phyloP scores from a whole-genome alignment of 1,284 basidiomycete genomes.

The Amylostereum areolatum region DNA sequence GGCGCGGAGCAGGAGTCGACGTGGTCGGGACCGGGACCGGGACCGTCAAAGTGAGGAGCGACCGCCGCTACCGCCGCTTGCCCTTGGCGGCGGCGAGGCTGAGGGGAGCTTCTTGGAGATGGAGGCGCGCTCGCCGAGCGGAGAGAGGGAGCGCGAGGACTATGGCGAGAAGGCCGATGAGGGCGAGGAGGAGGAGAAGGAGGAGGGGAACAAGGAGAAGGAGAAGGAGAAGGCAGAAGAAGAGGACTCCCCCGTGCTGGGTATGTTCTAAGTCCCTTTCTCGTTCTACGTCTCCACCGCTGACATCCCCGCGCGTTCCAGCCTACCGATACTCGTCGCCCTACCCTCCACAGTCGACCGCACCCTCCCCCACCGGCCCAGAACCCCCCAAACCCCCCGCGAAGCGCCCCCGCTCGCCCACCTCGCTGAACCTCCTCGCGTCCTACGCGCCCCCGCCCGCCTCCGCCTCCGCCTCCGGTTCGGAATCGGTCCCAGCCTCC shows the following conservation, averaged over 20 bases:
- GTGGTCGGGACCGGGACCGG: neutral
- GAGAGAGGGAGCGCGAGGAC: slow-evolving; percentile 1
- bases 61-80: neutral
- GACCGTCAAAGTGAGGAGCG: slow-evolving; percentile 2
- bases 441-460: neutral
- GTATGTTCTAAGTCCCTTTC: neutral
- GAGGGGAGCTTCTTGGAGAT: slow-evolving; percentile 12
- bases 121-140: slow-evolving; percentile 3
- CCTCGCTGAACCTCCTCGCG: slow-evolving; percentile 1
- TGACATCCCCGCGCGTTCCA: neutral
- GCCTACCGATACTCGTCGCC: neutral
- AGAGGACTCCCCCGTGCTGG: neutral
- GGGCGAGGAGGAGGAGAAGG: neutral
- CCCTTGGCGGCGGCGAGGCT: neutral
- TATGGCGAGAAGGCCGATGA: neutral
- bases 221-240: neutral
- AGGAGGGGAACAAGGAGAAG: neutral
- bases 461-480: neutral
- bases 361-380: neutral
- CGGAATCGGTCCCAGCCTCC: neutral
- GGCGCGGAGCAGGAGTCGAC: neutral
- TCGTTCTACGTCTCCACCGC: too few species aligned
- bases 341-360: neutral
- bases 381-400: neutral
- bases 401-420: slow-evolving; percentile 6